Base-by-base conservation (phyloP, 257 asterid genomes). In the Buddleja alternifolia region DNA sequence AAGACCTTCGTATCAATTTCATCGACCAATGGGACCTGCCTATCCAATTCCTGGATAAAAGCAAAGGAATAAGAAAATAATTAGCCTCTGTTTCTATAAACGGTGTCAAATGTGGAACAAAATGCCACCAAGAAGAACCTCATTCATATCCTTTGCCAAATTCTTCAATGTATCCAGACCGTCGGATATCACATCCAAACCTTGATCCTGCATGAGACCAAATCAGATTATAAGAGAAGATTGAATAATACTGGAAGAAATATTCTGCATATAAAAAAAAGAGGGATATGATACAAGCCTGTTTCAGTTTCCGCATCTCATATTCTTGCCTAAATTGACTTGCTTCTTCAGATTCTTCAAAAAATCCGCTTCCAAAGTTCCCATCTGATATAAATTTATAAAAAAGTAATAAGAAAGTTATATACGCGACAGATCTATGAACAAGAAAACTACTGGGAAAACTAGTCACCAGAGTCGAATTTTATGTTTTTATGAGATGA, bases 1-100 rank as follows among this genome's bases (percentile, higher is more conserved):
- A 80, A 20, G 37, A 91, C 97, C 97, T 93, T 93, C 0, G 90
- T 76, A 3, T 90, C 96, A 6, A 93, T 93, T 73, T 93, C 98
- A 47, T 93, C 98, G 3, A 86, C 59, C 76, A 93, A 60, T 3
- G 98, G 96, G 70, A 88, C 95, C 84, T 93, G 95, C 75, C 86
- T 80, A 73, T 93, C 98, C 89, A 93, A 68, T 85, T 93, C 98
- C 96, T 90, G 74, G 44, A 69, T 24, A 14, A 44, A 57, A 10
- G n/a, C 40, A 66, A 39, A 17, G 52, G 16, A 50, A 9, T 3
- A 17, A 41, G 16, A 10, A 53, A 3, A 58, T 53, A 63, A 55
- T 36, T 15, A 55, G 51, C 6, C 52, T 25, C 6, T 44, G 46
- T 36, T n/a, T 52, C 63, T 52, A 3, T 40, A 7, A 15, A 63